Evolutionary conservation across 106 monocot genomes (phyloP), one percentile per base, ranked within the genome.

Genomic region (Xerophyta viscosa): DNA sequence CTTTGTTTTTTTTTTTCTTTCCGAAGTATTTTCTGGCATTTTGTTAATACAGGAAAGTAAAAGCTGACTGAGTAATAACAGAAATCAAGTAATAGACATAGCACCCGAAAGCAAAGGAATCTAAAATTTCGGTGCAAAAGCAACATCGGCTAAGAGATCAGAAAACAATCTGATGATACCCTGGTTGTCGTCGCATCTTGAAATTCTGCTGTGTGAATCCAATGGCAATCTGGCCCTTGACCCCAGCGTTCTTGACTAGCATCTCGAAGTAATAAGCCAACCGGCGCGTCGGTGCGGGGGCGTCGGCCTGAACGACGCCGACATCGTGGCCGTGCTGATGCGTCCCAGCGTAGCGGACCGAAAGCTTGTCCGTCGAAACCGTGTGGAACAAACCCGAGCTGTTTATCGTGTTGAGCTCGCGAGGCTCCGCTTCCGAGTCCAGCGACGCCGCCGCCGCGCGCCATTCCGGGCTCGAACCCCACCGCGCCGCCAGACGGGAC

Each of bases 261-360:
- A 98, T 86, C 79, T 89, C 96, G 48, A 98, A 98, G 62, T 85
- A 98, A 66, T 98, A 98, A 3, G 65, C 70, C 9, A 66, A 29
- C 37, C 69, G 71, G 60, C 49, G 64, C 9, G 79, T 79, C 15
- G 89, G 96, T 8, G 81, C 96, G 30, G 96, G 73, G 49, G 63
- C 67, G 39, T 98, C 57, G 19, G 89, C 84, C 73, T 98, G 96
- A 30, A 81, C 89, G 31, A 54, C 70, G 6, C 96, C 96, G 30
- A 98, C 89, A 45, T 98, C 96, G 30, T 89, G 71, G 26, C 71
- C 79, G 63, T 89, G 89, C 22, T 82, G 79, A 9, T 56, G 56
- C 50, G 4, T 27, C 6, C 79, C 58, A 8, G 50, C 30, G 70
- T 86, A 98, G 46, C 65, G 60, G 43, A 89, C 96, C 45, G 96